phyloP scores from a whole-genome alignment of 2,329 filamentous ascomycete species.

The Colletotrichum kahawae region DNA sequence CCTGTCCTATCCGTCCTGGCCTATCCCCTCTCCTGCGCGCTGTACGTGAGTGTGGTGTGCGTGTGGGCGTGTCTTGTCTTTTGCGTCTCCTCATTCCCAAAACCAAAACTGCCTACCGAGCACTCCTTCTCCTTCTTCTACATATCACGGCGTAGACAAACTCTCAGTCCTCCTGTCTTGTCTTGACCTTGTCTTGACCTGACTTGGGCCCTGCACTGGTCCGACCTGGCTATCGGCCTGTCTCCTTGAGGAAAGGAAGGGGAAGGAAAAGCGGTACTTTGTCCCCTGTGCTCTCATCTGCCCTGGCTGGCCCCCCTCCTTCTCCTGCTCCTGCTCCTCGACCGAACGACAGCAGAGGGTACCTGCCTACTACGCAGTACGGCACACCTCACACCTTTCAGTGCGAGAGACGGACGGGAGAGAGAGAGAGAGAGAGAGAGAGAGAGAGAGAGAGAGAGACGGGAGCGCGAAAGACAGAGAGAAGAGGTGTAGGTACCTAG shows the following conservation, averaged over 20 bases:
- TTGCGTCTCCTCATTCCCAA: neutral
- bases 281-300: neutral
- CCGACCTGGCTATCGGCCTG: neutral
- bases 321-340: neutral
- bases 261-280: neutral
- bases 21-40: neutral
- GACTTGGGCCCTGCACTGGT: neutral
- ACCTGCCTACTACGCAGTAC: neutral
- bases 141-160: neutral
- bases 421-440: neutral
- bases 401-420: neutral
- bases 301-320: neutral
- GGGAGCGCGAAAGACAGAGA: neutral
- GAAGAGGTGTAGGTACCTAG: neutral
- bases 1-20: neutral
- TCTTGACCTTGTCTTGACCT: neutral
- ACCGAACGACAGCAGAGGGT: neutral
- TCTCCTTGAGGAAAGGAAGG: neutral
- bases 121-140: neutral
- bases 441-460: neutral
- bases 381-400: neutral
- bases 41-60: neutral
- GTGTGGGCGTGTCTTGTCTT: neutral
- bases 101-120: neutral
- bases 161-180: neutral